A percentile compares a stretch with the other conserved stretches of the same genome.
phyloP scores from a whole-genome alignment of 2,329 filamentous ascomycete genomes.

The Aureobasidium pullulans region DNA sequence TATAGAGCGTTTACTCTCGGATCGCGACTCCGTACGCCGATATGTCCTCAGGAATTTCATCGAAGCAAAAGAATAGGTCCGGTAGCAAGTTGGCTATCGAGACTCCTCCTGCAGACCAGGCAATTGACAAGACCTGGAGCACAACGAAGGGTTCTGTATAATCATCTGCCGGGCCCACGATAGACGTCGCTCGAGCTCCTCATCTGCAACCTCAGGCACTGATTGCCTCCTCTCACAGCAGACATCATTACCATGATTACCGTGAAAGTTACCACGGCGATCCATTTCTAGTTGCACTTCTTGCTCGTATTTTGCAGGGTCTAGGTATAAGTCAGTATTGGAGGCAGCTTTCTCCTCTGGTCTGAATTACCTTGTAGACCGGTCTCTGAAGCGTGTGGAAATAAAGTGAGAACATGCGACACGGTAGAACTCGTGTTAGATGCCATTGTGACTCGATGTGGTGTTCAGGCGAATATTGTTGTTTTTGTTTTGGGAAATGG shows the following conservation, averaged over 20 bases:
- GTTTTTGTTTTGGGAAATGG: background rate
- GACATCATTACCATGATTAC: background rate
- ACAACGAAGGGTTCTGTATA: background rate
- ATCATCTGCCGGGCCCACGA: conserved; percentile 1
- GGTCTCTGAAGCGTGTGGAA: background rate
- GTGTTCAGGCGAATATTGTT: background rate
- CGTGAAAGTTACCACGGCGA: background rate
- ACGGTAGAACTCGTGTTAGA: background rate
- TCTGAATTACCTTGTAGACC: background rate
- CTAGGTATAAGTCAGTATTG: background rate
- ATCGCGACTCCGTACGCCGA: too few species aligned
- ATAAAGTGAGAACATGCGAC: background rate
- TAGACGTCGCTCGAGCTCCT: conserved; percentile 4
- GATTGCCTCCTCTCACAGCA: conserved; percentile 7
- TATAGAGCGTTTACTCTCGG: too few species aligned
- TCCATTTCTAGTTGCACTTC: conserved; percentile 1
- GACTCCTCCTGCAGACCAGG: background rate
- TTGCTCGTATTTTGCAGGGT: background rate
- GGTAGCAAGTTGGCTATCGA: background rate
- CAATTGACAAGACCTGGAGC: conserved; percentile 3
- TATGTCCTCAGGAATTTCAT: too few species aligned
- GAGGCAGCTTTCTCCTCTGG: background rate
- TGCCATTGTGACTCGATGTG: background rate
- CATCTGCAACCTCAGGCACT: background rate
- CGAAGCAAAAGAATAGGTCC: background rate